Base-by-base conservation (phyloP, 1,139 yeast species). In the Meyerozyma guilliermondii region DNA sequence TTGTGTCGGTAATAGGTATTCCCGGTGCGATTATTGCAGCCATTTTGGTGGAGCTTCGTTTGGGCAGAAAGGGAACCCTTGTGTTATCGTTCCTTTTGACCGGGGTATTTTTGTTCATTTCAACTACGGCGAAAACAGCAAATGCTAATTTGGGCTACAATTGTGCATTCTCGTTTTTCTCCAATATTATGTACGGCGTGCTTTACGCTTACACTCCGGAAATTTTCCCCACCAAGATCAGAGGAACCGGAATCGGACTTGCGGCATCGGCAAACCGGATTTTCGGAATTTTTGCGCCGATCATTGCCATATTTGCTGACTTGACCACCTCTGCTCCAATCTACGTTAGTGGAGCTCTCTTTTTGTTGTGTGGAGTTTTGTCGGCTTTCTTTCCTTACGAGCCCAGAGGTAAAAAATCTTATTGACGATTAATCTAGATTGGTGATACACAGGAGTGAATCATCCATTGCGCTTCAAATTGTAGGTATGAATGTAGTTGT, bases 201-300 rank as follows among this genome's bases (percentile, higher is more conserved):
- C 55, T 71, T 33, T 71, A 71, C 46, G 74, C 75, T 10, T 70
- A 70, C 49, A 71, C 76, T 0, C 76, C 76, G 0, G 76, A 71
- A 46, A 63, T 69, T 35, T 70, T 69, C 51, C 68, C 67, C 11
- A 57, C 74, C 1, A 65, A 58, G 43, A 60, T 68, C 23, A 56
- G 76, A 49, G 75, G 74, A 4, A 70, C 75, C 5, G 75, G 68
- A 1, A 65, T 69, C 18, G 76, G 76, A 0, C 56, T 71, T 37
- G 73, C 75, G 1, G 62, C 76, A 1, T 66, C 73, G 11, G 65
- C 65, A 39, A 71, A 71, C 50, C 51, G 76, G 43, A 53, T 70
- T 5, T 58, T 70, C 47, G 75, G 75, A 8, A 67, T 71, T 10
- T 71, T 70, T 54, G 70, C 74, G 7, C 76, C 76, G 23, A 65